Conservation (phyloP, 805 yeast genomes). For the Jamesozyma gamospora region DNA sequence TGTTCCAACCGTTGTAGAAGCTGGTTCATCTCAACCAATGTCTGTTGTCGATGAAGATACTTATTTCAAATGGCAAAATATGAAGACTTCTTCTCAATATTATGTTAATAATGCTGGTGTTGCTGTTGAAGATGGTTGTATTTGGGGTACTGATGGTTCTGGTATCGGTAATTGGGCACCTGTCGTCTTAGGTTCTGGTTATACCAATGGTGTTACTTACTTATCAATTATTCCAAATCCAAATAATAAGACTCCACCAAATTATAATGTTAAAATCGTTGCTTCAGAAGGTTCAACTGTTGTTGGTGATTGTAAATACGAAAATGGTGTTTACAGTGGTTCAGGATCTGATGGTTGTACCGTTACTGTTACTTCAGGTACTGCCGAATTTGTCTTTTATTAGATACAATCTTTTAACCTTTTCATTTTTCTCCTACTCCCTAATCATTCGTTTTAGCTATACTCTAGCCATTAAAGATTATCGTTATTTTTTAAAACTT, state of each 20-base stretch:
- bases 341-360: constrained; percentile 71
- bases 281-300: constrained; percentile 54
- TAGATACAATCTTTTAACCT: constrained; percentile 9
- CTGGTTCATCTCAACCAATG: constrained; percentile 57
- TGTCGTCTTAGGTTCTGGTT: constrained; percentile 88
- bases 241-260: constrained; percentile 61
- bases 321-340: constrained; percentile 49
- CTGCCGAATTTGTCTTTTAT: constrained; percentile 52
- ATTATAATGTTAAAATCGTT: constrained; percentile 70
- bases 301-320: constrained; percentile 72
- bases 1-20: constrained; percentile 73
- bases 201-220: constrained; percentile 62
- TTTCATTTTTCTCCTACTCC: not conserved
- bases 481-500: no score
- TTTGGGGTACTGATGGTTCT: constrained; percentile 80
- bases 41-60: constrained; percentile 70
- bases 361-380: constrained; percentile 50
- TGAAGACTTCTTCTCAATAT: constrained; percentile 86
- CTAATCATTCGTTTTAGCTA: not conserved
- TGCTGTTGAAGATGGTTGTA: constrained; percentile 80
- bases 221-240: constrained; percentile 93
- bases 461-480: no score
- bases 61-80: constrained; percentile 79
- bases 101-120: constrained; percentile 97
- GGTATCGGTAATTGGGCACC: constrained; percentile 99